phyloP scores from a whole-genome alignment of 352 stramenopile species.

The Pythium grandisporangium region DNA sequence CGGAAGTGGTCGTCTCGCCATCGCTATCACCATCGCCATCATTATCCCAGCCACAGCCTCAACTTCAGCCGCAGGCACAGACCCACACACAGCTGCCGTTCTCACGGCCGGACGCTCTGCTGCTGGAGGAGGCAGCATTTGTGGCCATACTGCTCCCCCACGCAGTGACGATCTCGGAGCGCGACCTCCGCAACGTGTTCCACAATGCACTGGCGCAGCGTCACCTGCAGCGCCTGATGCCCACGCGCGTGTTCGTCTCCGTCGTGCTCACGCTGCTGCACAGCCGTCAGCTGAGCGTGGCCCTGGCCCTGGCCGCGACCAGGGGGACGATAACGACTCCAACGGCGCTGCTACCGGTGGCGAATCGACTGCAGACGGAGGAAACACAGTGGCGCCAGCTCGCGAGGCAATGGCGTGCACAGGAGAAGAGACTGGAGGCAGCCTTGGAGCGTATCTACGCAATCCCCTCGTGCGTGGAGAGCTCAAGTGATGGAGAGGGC shows the following conservation, averaged over 20 bases:
- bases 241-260: slow-evolving; percentile 49
- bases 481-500: neutral
- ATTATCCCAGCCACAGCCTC: too few species aligned
- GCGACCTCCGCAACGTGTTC: slow-evolving; percentile 58
- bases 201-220: slow-evolving; percentile 57
- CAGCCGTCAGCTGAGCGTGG: slow-evolving; percentile 48
- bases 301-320: slow-evolving; percentile 32
- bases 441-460: slow-evolving; percentile 39
- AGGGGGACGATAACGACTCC: neutral
- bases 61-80: neutral
- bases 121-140: slow-evolving; percentile 41
- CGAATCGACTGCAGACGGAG: slow-evolving; percentile 20
- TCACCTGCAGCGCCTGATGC: slow-evolving; percentile 37
- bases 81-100: too few species aligned
- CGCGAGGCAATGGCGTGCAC: slow-evolving; percentile 37
- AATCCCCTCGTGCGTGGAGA: too few species aligned
- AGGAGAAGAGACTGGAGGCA: slow-evolving; percentile 41
- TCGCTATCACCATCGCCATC: too few species aligned
- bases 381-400: slow-evolving; percentile 40
- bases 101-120: neutral
- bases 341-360: neutral
- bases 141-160: slow-evolving; percentile 28
- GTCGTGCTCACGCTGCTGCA: slow-evolving; percentile 50
- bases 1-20: neutral
- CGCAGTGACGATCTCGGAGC: slow-evolving; percentile 32